Evolutionary conservation across 352 stramenopile species (phyloP), one percentile per base, ranked within the genome.

Genomic region (Pythium dissotocum): DNA sequence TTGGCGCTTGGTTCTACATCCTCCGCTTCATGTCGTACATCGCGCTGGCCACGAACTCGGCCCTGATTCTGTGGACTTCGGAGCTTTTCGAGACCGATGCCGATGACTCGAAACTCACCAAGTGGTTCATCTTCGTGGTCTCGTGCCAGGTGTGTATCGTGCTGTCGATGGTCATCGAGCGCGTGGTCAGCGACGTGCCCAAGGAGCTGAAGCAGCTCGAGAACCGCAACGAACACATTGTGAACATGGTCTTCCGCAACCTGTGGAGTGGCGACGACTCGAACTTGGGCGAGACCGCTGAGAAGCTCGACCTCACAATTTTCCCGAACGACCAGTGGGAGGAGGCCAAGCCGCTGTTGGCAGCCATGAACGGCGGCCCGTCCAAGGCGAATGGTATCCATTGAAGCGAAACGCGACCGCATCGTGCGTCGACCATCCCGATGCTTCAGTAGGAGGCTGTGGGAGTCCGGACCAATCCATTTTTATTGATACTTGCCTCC

Each of bases 1-100:
- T 98, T 75, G 94, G 95, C 53, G 93, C 95, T 38, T 99, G 95
- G 95, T 92, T 90, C 63, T 89, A 91, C 65, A 90, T 93, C 63
- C 61, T 95, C 42, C 79, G 85, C 16, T 82, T 90, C 60, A 93
- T 95, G 80, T 89, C 85, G 54, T 91, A 90, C 65, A 84, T 91
- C 24, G 73, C 87, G 7, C 67, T 95, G 21, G 82, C 70, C n/a
- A 95, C 87, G 33, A 95, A 95, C 70, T 77, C 82, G 2, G 85
- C 85, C 13, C 68, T 95, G 32, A 89, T 95, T 32, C 59, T 95
- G 30, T 95, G 85, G 79, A 93, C 87, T n/a, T 90, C 86, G n/a
- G 60, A 87, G 33, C 76, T 91, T 54, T 89, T 91, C 54, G 30
- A 70, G 57, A 71, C 65, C 21, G 49, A 71, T 51, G 14, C 26